Conservation (phyloP, 1,139 yeast genomes). For the Suhomyces bokatorum region DNA sequence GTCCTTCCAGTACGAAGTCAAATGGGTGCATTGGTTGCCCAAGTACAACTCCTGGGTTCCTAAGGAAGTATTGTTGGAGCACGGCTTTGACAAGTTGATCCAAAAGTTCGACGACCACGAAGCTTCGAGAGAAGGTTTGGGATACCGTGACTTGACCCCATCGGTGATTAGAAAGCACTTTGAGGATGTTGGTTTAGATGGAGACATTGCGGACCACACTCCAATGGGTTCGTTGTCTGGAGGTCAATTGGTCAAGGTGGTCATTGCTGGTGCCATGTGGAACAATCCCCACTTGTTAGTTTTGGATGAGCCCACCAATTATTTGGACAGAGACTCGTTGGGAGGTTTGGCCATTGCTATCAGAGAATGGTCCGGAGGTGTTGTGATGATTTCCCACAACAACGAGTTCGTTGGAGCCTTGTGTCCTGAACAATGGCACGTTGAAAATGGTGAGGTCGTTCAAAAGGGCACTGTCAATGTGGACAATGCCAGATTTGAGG, state of each 20-base stretch:
- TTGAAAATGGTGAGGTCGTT: conserved; percentile 86
- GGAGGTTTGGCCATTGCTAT: conserved; percentile 98
- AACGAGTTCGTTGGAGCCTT: conserved; percentile 95
- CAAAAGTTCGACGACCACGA: conserved; percentile 98
- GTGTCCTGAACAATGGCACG: conserved; percentile 98
- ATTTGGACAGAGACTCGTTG: conserved; percentile 94
- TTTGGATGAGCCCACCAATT: conserved; percentile 97
- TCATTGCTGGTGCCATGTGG: conserved; percentile 99
- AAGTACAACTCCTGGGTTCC: conserved; percentile 94
- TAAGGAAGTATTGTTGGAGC: conserved; percentile 71
- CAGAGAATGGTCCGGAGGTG: conserved; percentile 98
- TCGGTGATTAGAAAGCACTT: conserved; percentile 93
- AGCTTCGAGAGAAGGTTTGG: conserved; percentile 97
- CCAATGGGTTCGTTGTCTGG: conserved; percentile 96
- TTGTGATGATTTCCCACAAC: conserved; percentile 97
- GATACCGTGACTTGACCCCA: conserved; percentile 90
- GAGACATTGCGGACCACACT: conserved; percentile 97
- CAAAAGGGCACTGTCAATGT: conserved; percentile 79
- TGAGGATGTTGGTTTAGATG: conserved; percentile 95
- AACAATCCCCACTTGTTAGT: conserved; percentile 98
- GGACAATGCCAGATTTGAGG: conserved; percentile 79
- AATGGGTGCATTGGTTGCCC: conserved; percentile 93
- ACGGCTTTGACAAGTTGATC: conserved; percentile 84
- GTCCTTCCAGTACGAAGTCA: conserved; percentile 93
- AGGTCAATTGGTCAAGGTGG: conserved; percentile 97